Base-by-base conservation (phyloP, 371 early-diverging fungal species). In the Amoeboaphelidium occidentale region DNA sequence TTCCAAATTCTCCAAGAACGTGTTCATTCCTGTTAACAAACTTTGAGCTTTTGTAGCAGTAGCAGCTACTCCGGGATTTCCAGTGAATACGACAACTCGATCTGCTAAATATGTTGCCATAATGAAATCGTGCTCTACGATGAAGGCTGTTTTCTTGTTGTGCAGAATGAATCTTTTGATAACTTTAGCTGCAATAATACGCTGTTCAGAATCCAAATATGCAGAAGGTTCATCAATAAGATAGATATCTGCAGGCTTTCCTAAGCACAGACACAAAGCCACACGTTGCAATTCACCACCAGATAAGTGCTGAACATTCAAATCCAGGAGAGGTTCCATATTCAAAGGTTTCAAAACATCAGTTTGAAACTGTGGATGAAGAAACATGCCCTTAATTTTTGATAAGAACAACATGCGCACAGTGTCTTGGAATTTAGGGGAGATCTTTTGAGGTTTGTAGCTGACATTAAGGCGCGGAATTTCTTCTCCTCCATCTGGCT, bases 91-190 rank as follows among this genome's bases (percentile, higher is more conserved):
- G 64, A 99, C 84, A 23, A 97, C 93, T 63, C 93, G 83, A 64
- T 97, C 97, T 46, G 99, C 99, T 50, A 99, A 70, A 64, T 99
- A 99, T n/a, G 98, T 98, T n/a, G 92, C 97, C 89, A 99, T 96
- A 63, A 98, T 96, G 68, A 99, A 93, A 71, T 99, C 99, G 81
- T 99, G 99, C 78, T 99, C 99, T 49, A 99, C 99, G 52, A 99
- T 76, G 70, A 99, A 98, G 27, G 97, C 97, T 23, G 93, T 90
- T 74, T 91, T 90, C 67, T 93, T 91, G 55, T 84, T 76, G 68
- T 90, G 87, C 56, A 97, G 73, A 54, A 97, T 93, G 74, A 89
- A 99, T 49, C 89, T 68, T 72, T 99, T 99, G 66, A 99, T 97
- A 55, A 97, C 94, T 75, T 97, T 97, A 55, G 94, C 87, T 26